phyloP scores from a whole-genome alignment of 2,329 filamentous ascomycete species.

The Nemania abortiva region DNA sequence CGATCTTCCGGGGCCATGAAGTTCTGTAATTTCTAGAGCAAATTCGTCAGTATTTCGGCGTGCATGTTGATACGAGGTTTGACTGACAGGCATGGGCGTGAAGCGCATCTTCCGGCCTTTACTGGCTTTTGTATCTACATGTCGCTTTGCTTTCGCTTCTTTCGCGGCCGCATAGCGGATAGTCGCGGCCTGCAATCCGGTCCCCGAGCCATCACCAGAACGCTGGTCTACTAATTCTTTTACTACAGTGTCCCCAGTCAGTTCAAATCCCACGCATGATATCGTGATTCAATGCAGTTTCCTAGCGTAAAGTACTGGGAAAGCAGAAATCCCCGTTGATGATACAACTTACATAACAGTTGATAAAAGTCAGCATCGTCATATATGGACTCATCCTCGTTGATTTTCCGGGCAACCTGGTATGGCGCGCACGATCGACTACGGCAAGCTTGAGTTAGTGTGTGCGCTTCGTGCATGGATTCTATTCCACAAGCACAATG shows the following conservation, averaged over 20 bases:
- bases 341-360: slow-evolving; percentile 65
- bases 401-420: slow-evolving; percentile 69
- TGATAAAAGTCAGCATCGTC: slow-evolving; percentile 98
- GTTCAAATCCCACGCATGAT: neutral
- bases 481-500: neutral
- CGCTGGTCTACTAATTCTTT: slow-evolving; percentile 94
- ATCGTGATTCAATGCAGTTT: neutral
- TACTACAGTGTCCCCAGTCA: slow-evolving; percentile 55
- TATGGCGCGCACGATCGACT: slow-evolving; percentile 78
- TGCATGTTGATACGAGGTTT: neutral
- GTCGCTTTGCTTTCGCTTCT: slow-evolving; percentile 83
- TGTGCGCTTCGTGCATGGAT: neutral
- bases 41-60: slow-evolving; percentile 15
- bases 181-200: slow-evolving; percentile 61
- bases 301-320: too few species aligned
- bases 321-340: neutral
- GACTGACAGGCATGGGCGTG: slow-evolving; percentile 54
- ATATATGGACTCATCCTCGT: slow-evolving; percentile 76
- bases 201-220: slow-evolving; percentile 72
- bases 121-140: slow-evolving; percentile 92
- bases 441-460: slow-evolving; percentile 12
- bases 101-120: slow-evolving; percentile 96
- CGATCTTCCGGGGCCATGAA: slow-evolving; percentile 96
- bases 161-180: slow-evolving; percentile 76
- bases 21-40: slow-evolving; percentile 97